phyloP scores from a whole-genome alignment of 306 rosid genomes.

The Quercus berberidifolia region DNA sequence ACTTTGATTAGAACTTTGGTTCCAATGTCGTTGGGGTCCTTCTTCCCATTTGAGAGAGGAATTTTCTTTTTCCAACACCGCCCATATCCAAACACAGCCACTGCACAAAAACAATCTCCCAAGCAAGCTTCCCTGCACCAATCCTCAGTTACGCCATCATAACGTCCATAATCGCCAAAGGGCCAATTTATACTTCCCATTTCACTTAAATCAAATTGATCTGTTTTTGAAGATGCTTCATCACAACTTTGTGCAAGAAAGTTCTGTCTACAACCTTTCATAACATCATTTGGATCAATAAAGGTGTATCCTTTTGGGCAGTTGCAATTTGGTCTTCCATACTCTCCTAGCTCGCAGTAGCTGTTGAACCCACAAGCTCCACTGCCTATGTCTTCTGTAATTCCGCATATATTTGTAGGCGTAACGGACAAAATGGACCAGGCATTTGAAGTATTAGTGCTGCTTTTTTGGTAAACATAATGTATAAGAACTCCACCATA shows the following conservation, averaged over 20 bases:
- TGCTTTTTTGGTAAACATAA: constrained; percentile 28
- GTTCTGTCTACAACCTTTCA: constrained; percentile 22
- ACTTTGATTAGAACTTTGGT: constrained; percentile 30
- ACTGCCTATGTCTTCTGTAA: neutral
- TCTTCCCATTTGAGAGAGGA: constrained; percentile 24
- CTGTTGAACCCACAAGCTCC: neutral
- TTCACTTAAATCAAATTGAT: neutral
- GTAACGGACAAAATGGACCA: neutral
- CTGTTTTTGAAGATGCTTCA: neutral
- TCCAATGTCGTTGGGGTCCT: neutral
- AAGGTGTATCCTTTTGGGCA: constrained; percentile 17
- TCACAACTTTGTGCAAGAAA: constrained; percentile 37
- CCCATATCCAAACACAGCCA: neutral
- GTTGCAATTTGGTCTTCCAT: neutral
- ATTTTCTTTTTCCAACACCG: constrained; percentile 22
- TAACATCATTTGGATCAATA: constrained; percentile 26
- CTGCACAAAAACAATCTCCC: constrained; percentile 29
- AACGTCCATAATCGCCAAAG: neutral
- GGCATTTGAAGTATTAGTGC: too few relatives aligned
- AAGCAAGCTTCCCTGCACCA: constrained; percentile 35
- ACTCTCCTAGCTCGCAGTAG: neutral
- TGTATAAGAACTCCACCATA: constrained; percentile 51
- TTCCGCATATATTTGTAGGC: neutral
- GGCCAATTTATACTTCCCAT: constrained; percentile 17
- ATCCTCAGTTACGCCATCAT: neutral